Conservation (phyloP, 441 rosid genomes). For the Adansonia madagascariensis region DNA sequence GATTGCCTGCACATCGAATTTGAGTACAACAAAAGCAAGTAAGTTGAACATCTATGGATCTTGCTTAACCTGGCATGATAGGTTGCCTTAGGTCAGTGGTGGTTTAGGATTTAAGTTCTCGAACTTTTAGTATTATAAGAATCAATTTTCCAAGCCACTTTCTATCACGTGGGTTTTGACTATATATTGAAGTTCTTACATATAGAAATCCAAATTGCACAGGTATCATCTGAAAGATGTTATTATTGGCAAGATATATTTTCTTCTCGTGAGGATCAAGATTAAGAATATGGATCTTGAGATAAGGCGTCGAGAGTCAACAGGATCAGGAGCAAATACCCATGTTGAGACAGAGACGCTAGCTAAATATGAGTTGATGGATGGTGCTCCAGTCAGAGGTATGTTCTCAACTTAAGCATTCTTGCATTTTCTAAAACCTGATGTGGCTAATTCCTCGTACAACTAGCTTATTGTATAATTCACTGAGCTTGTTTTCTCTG, state of each 20-base stretch:
- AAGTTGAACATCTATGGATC: too few relatives aligned
- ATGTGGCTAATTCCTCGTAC: neutral
- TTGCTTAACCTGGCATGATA: neutral
- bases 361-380: slow-evolving; percentile 95
- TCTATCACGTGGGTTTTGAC: neutral
- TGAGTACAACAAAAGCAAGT: too few relatives aligned
- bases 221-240: slow-evolving; percentile 96
- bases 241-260: slow-evolving; percentile 73
- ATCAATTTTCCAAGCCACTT: neutral
- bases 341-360: slow-evolving; percentile 96
- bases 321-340: slow-evolving; percentile 37
- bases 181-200: slow-evolving; percentile 15
- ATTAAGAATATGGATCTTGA: too few relatives aligned
- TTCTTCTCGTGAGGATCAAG: too few relatives aligned
- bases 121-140: neutral
- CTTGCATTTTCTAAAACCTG: slow-evolving; percentile 9
- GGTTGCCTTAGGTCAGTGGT: neutral
- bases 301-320: too few relatives aligned
- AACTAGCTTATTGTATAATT: neutral
- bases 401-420: slow-evolving; percentile 13
- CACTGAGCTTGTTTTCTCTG: neutral
- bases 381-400: slow-evolving; percentile 67
- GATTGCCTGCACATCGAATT: too few relatives aligned
- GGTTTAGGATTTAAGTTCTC: slow-evolving; percentile 6
- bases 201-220: slow-evolving; percentile 35